Base-by-base conservation (phyloP, 805 yeast genomes). In the Metschnikowia henanensis region DNA sequence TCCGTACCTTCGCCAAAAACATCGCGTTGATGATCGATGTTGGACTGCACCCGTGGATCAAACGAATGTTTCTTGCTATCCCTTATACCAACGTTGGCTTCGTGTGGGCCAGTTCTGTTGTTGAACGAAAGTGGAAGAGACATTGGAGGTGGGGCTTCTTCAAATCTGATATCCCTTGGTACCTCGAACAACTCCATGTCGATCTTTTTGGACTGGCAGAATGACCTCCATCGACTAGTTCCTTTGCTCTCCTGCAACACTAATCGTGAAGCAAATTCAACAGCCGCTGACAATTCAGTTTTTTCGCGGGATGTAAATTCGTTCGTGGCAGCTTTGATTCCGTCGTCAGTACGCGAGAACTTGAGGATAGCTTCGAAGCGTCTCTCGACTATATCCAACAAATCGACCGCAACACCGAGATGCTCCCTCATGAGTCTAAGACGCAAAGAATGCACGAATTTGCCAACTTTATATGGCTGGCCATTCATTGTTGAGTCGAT, bases 361-460 rank as follows among this genome's bases (percentile, higher is more conserved):
- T 61, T 60, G 46, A 77, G 80, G 48, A 78, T 70, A 37, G 69
- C 66, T 15, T 64, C 58, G 42, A 87, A 84, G 53, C 86, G 75
- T 52, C 91, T 73, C 58, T 90, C 97, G 25, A 89, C 85, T 34
- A 85, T 65, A 44, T 91, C 97, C 20, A 90, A 65, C 13, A 84
- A 70, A 64, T 91, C 97, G 33, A 90, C 94, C 62, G 90, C 95
- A 41, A 95, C 84, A 20, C 99, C 99, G 20, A 94, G 61, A 66
- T 94, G 99, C 60, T 94, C 99, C 51, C 99, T 78, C 99, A 94
- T 94, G 39, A 95, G 73, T 49, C 97, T 76, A 71, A 90, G 79
- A 56, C 99, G 77, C 47, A 94, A 68, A 2, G 94, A 83, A 61
- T 89, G 95, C 0, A 98, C 89, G 70, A 92, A 94, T 53, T 81